Base-by-base conservation (phyloP, 2,329 filamentous ascomycete species). In the Aspergillus viridinutans region DNA sequence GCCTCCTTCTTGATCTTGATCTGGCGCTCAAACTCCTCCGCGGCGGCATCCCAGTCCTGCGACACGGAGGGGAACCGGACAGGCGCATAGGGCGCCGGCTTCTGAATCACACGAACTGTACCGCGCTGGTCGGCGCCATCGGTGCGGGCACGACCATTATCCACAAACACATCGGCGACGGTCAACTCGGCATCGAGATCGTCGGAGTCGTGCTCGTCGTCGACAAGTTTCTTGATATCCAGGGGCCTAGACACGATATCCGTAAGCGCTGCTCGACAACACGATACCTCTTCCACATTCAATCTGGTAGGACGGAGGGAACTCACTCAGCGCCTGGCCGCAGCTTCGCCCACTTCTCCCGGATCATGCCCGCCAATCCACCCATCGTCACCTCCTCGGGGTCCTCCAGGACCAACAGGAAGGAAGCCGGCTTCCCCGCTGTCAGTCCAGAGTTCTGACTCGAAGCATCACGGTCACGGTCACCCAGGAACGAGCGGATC, bases 121-220 rank as follows among this genome's bases (percentile, higher is more conserved):
- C 62, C 70, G 10, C 65, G 64, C 61, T 76, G 74, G 59, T 76
- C 74, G 32, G 64, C 61, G 6, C 70, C 69, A 45, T 75, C 73
- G 3, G 63, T 32, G 9, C 56, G 63, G 4, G 69, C 72, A 48
- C 71, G 72, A 2, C 74, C 74, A 42, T 60, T 67, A 53, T 76
- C 67, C 14, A 76, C 69, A 53, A 73, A 76, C 7, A 75, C 71
- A 54, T 75, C 71, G 2, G 71, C 71, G 21, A 74, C 73, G 0
- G 71, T 71, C 60, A 74, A 58, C 10, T 69, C 67, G 21, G 64
- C 49, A 54, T 68, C 67, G 23, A 76, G 67, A 28, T 72, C 67
- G 40, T 70, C 64, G 4, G 62, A 53, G 9, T 69, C 68, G 40
- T 73, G 63, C 1, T 67, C 62, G 54, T 74, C 68, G 49, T 76